Evolutionary conservation across 1,139 yeast species (phyloP), one percentile per base, ranked within the genome.

Genomic region (Hemisphaericaspora lyxosophila): DNA sequence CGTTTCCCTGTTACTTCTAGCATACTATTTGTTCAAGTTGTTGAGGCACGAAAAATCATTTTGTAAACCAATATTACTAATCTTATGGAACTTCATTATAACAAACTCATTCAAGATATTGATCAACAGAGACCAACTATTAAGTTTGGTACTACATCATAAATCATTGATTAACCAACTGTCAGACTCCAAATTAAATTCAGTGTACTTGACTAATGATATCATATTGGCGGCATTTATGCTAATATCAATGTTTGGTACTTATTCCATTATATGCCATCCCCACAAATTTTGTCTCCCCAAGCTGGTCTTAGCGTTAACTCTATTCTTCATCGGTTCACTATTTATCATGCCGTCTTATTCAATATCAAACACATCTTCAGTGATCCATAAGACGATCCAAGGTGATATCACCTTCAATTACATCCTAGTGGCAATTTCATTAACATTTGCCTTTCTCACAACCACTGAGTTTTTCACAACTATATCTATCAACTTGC

Each of bases 81-180:
- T 37, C 12, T 7, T 34, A 34, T 44, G 47, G 47, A 41, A 41
- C 15, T 11, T 41, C 7, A 8, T 35, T 16, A 25, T 44, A n/a
- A 30, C 38, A n/a, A 24, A 30, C 9, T 27, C 33, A 5, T 34
- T 27, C 15, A 23, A 5, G 14, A 9, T 34, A 9, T 23, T 28
- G 11, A 13, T 29, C 4, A 22, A 22, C 15, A 27, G 23, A 13
- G 16, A 16, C 12, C 17, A 23, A 11, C 18, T 34, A 17, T 12
- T 34, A n/a, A 11, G 23, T 4, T 28, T 24, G 5, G 4, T 29
- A 7, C 7, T 25, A 5, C 22, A 9, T 7, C 20, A 34, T n/a
- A 24, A 27, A 11, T 20, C 26, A 22, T 17, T 34, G 12, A 24
- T 22, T 7, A 22, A 34, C 18, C 36, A 30, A 22, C 22, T 27